Evolutionary conservation across 192 early-diverging fungal genomes (phyloP), one percentile per base, ranked within the genome.

Genomic region (Hyaloraphidium curvatum): DNA sequence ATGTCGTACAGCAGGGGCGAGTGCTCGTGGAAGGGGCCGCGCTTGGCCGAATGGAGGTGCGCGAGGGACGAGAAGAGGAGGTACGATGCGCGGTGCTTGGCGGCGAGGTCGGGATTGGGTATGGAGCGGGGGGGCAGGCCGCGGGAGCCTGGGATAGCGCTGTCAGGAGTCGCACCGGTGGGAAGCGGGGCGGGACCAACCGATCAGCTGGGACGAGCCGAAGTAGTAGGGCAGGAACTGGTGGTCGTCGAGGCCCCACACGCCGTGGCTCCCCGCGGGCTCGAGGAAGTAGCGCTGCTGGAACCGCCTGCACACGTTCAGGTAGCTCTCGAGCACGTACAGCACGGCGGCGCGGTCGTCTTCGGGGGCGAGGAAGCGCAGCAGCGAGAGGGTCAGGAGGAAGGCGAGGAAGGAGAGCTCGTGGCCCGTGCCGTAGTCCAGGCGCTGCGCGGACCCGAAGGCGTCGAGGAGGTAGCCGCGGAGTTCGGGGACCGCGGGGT

Each of bases 241-340:
- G 64, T 90, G 94, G 61, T 97, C 94, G 57, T 97, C 91, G 33
- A 97, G 72, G 1, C 94, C 94, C 94, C 94, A 97, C n/a, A 97
- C 94, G 51, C 94, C 94, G 55, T 97, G 94, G 11, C 81, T 84
- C 5, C 94, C 94, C 27, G 94, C 94, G 11, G 94, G 94, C 59
- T 97, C 94, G 19, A 97, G 71, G 84, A 86, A 91, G 71, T 97
- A 97, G 23, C 69, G 71, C 60, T 83, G 76, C 59, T 95, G 91
- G 30, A 97, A 62, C 51, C 77, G 76, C 14, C 91, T 77, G 87
- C 95, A 92, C 16, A 95, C 64, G 0, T 67, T 63, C 31, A 97
- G 78, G 61, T 97, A 97, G 52, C 75, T 74, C 51, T 71, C 69
- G 63, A 91, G 88, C 17, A 91, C 76, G 28, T 72, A 66, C 39